A percentile compares a stretch with the other conserved stretches of the same genome.
These are phyloP conservation scores for Heliamphora exappendiculata DNA, from an alignment of 148 eudicot genomes.

Conservation along the genomic window DNA sequence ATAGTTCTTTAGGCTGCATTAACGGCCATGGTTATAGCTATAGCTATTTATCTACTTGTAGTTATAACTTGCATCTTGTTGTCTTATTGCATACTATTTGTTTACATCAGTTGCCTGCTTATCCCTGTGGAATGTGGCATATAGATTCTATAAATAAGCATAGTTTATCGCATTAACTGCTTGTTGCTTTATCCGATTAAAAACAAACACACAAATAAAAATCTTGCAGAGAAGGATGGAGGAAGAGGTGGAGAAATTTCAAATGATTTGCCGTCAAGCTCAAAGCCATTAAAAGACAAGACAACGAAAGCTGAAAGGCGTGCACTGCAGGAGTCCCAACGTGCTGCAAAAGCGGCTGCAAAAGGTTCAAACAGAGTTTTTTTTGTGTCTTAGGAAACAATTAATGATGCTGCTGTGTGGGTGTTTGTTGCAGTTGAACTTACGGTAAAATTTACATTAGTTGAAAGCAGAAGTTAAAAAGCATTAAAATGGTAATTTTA, in stretches of 20 bases:
- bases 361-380: constrained; percentile 35
- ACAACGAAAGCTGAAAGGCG: constrained; percentile 88
- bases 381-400: not conserved
- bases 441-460: no score
- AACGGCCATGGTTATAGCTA: not conserved
- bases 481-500: no score
- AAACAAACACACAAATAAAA: not conserved
- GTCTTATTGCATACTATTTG: not conserved
- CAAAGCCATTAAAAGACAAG: constrained; percentile 61
- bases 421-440: no score
- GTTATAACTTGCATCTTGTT: not conserved
- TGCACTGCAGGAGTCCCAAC: constrained; percentile 82
- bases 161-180: not conserved
- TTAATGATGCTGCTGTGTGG: not conserved
- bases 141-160: not conserved
- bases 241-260: constrained; percentile 16
- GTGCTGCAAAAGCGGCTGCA: constrained; percentile 76
- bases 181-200: not conserved
- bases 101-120: not conserved
- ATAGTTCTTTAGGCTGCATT: not conserved
- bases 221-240: constrained; percentile 37
- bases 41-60: not conserved
- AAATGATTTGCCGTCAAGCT: constrained; percentile 24
- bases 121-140: not conserved
- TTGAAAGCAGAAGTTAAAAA: no score